A percentile compares a stretch with the other conserved stretches of the same genome.
phyloP scores from a whole-genome alignment of 73 alveolate species.

The Tetrahymena thermophila region DNA sequence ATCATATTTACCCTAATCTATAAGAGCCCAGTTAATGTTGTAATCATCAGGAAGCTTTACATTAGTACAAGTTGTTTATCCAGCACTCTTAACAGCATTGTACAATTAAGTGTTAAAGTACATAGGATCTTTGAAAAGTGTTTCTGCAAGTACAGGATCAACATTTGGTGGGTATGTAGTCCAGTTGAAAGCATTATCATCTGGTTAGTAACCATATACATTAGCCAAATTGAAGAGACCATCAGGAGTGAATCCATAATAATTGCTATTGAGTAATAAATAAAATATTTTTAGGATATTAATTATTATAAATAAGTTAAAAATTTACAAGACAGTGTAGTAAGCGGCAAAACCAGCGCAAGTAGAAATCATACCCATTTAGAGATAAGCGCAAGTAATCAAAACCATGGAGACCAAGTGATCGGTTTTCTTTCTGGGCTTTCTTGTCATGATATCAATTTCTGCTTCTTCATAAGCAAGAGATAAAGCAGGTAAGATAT shows the following conservation, averaged over 20 bases:
- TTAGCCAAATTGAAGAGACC: constrained; percentile 3
- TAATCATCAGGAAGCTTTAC: background rate
- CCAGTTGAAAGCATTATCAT: constrained; percentile 15
- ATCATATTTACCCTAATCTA: constrained; percentile 4
- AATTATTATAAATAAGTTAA: too few relatives aligned
- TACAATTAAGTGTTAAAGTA: background rate
- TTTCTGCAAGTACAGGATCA: background rate
- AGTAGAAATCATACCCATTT: constrained; percentile 66
- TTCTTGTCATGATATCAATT: constrained; percentile 82
- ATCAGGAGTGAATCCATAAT: constrained; percentile 76
- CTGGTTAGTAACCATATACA: constrained; percentile 50
- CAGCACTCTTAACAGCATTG: background rate
- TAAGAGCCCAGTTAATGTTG: constrained; percentile 4
- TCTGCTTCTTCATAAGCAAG: constrained; percentile 92
- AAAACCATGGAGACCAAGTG: constrained; percentile 71
- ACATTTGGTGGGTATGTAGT: background rate
- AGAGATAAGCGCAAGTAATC: constrained; percentile 66
- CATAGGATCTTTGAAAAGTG: background rate
- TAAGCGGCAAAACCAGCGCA: constrained; percentile 75
- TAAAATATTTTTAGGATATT: background rate
- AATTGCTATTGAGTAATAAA: constrained; percentile 17
- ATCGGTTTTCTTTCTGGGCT: constrained; percentile 89
- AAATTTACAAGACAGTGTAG: constrained; percentile 56
- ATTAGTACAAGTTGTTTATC: background rate
- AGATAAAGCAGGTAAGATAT: constrained; percentile 84